Base-by-base conservation (phyloP, 495 filamentous ascomycete genomes). In the Annulohypoxylon stygium region DNA sequence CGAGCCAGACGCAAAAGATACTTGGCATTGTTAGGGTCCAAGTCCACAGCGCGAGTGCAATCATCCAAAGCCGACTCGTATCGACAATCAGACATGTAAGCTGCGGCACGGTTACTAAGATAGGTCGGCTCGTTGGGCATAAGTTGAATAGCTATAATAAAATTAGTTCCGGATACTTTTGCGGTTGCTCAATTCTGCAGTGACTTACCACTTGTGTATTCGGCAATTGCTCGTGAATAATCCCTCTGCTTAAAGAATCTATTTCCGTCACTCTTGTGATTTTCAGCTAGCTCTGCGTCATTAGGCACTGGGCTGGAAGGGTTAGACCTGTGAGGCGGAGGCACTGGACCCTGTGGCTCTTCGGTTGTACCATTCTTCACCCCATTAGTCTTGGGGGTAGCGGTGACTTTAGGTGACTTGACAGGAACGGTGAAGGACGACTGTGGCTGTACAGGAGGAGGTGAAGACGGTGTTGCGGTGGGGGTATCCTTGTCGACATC, bases 231-330 rank as follows among this genome's bases (percentile, higher is more conserved):
- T 73, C 90, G 90, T 43, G 84, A 82, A 78, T 94, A 99, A 72
- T 98, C 91, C 75, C 90, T 91, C 65, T 92, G 90, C 84, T 97
- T 98, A 86, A 97, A 99, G 77, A 92, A 95, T 76, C 95, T 97
- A 84, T 99, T 99, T 34, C 96, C 96, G 26, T 92, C 89, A 73
- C 93, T 87, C 84, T 99, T 99, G 87, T 90, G 97, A 18, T 87
- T 87, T 79, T 98, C 96, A 4, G 94, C 93, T 74, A 97, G 92
- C 48, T 92, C 86, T 18, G 86, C 81, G 63, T 86, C 82, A 12
- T 81, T 81, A 16, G 83, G 83, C 75, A 80, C 84, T 57, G 83
- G 91, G 79, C 85, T 89, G 75, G 84, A 88, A 77, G 89, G 89
- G 69, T 85, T 86, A 34, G 85, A 87, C 73, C 86, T 84, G 81